These are phyloP conservation scores for Talaromyces sp. DNA, from an alignment of 2,329 filamentous ascomycete genomes.

Conservation along the genomic window DNA sequence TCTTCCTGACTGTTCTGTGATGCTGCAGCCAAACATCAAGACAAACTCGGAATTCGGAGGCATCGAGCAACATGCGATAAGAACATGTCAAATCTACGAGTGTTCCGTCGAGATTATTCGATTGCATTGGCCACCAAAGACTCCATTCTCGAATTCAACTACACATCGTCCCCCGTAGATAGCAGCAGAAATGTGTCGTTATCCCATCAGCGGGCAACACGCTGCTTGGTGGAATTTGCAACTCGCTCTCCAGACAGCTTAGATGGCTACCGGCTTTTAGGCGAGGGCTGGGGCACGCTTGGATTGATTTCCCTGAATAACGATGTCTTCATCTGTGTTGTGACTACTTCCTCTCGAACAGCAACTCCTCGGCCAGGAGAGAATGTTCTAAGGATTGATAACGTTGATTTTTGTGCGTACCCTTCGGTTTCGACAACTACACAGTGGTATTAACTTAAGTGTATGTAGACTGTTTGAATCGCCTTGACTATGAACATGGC, in stretches of 20 bases:
- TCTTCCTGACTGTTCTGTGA: not conserved
- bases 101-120: conserved; percentile 81
- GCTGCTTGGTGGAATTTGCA: conserved; percentile 86
- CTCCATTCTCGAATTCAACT: conserved; percentile 9
- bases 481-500: conserved; percentile 76
- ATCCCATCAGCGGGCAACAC: conserved; percentile 36
- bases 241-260: conserved; percentile 60
- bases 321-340: conserved; percentile 86
- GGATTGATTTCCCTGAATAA: conserved; percentile 77
- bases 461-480: conserved; percentile 71
- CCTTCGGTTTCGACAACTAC: conserved; percentile 3
- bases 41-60: not conserved
- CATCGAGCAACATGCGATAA: not conserved
- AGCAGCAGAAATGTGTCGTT: conserved; percentile 39
- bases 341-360: conserved; percentile 71
- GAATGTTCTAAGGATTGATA: conserved; percentile 78
- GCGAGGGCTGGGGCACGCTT: conserved; percentile 76
- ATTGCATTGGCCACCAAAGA: conserved; percentile 77
- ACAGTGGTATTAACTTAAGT: conserved; percentile 1
- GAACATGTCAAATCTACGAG: conserved; percentile 58
- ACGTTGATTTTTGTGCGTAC: conserved; percentile 68
- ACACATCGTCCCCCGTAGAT: conserved; percentile 73
- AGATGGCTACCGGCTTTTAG: conserved; percentile 69
- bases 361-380: conserved; percentile 81
- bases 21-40: not conserved